A percentile compares a stretch with the other conserved stretches of the same genome.
Evolutionary conservation across 441 rosid genomes (phyloP).

Genomic region (Biscutella laevigata): DNA sequence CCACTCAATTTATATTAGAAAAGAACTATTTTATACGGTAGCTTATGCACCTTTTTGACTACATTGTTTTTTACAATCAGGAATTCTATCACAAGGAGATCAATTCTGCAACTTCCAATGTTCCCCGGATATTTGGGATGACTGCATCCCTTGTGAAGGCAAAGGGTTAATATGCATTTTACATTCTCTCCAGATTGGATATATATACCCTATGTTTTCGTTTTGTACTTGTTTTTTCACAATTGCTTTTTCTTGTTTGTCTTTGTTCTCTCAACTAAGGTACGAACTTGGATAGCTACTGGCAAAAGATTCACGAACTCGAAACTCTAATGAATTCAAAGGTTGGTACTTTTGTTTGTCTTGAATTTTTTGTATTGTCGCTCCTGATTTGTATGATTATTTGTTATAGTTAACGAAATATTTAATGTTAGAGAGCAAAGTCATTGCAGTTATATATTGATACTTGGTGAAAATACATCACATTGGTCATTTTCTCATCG

Average conservation of each 20-base stretch:
- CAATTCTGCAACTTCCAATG: slow-evolving; percentile 23
- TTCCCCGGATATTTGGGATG: slow-evolving; percentile 90
- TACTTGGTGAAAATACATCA: neutral
- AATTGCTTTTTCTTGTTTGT: neutral
- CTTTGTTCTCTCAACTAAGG: slow-evolving; percentile 30
- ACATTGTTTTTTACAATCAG: slow-evolving; percentile 32
- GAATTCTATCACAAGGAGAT: slow-evolving; percentile 66
- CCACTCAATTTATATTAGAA: neutral
- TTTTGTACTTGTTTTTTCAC: neutral
- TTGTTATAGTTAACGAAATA: neutral
- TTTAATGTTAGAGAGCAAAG: neutral
- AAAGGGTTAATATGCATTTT: slow-evolving; percentile 39
- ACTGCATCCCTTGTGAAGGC: slow-evolving; percentile 86
- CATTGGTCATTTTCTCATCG: neutral
- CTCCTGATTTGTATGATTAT: neutral
- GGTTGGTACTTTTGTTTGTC: slow-evolving; percentile 40
- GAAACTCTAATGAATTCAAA: slow-evolving; percentile 76
- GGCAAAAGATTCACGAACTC: slow-evolving; percentile 51
- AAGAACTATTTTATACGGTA: neutral
- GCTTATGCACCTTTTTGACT: neutral
- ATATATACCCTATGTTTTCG: neutral
- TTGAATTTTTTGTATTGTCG: neutral
- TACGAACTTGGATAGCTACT: slow-evolving; percentile 29
- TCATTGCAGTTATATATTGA: neutral
- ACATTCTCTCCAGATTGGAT: slow-evolving; percentile 1